A percentile compares a stretch with the other conserved stretches of the same genome.
Evolutionary conservation across 2,329 filamentous ascomycete species (phyloP).

Genomic region (Bipolaris zeicola): DNA sequence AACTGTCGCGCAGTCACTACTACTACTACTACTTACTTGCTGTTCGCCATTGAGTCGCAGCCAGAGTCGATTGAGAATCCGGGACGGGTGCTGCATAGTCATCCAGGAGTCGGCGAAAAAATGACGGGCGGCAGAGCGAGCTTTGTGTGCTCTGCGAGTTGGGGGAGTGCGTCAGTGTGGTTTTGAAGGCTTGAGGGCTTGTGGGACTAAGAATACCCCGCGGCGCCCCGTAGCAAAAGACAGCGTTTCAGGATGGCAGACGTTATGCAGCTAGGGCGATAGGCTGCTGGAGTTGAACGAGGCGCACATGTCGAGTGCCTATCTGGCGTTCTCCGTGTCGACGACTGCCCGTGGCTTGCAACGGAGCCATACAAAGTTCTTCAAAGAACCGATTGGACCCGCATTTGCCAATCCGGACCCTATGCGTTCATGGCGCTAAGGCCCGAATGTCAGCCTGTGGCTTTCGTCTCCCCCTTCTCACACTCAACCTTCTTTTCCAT

Average conservation of each 20-base stretch:
- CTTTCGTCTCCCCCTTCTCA: not conserved
- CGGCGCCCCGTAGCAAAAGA: conserved; percentile 19
- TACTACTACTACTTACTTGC: conserved; percentile 27
- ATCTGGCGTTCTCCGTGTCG: conserved; percentile 14
- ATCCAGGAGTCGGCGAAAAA: conserved; percentile 2
- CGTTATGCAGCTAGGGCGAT: conserved; percentile 24
- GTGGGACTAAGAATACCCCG: conserved; percentile 17
- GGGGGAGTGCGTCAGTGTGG: conserved; percentile 17
- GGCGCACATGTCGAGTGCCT: conserved; percentile 13
- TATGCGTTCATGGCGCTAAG: conserved; percentile 6
- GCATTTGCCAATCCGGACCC: conserved; percentile 14
- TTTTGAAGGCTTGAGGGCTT: conserved; percentile 19
- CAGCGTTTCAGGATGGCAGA: conserved; percentile 26
- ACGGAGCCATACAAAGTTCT: conserved; percentile 13
- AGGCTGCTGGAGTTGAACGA: conserved; percentile 16
- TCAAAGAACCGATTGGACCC: conserved; percentile 5
- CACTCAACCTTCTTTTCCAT: not conserved
- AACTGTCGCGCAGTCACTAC: not conserved
- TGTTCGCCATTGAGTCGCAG: conserved; percentile 31
- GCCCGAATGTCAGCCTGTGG: not conserved
- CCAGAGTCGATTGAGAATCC: not conserved
- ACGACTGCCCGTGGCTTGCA: conserved; percentile 15
- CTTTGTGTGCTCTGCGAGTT: conserved; percentile 5
- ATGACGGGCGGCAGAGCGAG: conserved; percentile 10
- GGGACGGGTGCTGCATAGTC: conserved; percentile 25